Percentiles rank a stretch among this genome's conserved stretches.
Conservation (phyloP, 2,329 filamentous ascomycete species). For the Didymella exigua region DNA sequence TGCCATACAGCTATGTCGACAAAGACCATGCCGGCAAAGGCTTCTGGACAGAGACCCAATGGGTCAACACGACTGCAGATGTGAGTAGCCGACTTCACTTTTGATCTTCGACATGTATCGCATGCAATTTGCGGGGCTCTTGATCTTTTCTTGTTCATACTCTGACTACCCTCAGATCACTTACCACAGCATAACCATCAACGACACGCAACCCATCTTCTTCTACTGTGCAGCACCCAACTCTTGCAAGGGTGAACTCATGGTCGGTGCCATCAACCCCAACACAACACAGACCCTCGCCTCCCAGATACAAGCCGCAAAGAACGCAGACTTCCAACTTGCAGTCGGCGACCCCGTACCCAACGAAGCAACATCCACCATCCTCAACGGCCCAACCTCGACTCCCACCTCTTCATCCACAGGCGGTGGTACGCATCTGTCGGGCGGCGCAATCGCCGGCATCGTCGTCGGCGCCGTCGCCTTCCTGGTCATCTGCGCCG, state of each 20-base stretch:
- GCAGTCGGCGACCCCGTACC: conserved; percentile 50
- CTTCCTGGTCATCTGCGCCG: conserved; percentile 64
- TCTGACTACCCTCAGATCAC: conserved; percentile 26
- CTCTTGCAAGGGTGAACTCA: conserved; percentile 68
- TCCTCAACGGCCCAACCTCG: conserved; percentile 14
- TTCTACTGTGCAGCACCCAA: conserved; percentile 60
- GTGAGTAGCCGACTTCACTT: conserved; percentile 22
- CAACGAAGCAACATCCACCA: conserved; percentile 38
- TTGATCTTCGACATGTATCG: too few species aligned
- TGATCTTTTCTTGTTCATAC: too few species aligned
- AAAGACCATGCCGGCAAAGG: conserved; percentile 30
- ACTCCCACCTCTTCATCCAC: conserved; percentile 5
- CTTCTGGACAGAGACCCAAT: conserved; percentile 42
- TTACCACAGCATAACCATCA: conserved; percentile 44
- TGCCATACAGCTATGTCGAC: conserved; percentile 46
- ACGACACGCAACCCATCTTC: conserved; percentile 45
- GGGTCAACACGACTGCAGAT: conserved; percentile 30
- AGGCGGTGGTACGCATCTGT: conserved; percentile 27
- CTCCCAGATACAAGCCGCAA: conserved; percentile 32
- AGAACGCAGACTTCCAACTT: conserved; percentile 37
- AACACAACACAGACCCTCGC: conserved; percentile 43
- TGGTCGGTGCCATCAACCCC: conserved; percentile 79
- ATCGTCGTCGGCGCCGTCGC: conserved; percentile 69
- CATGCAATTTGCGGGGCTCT: too few species aligned
- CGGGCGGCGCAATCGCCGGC: conserved; percentile 51